Percentiles rank a stretch among this genome's conserved stretches.
Conservation (phyloP, 1,139 yeast species). For the Zygoascus hellenicus region DNA sequence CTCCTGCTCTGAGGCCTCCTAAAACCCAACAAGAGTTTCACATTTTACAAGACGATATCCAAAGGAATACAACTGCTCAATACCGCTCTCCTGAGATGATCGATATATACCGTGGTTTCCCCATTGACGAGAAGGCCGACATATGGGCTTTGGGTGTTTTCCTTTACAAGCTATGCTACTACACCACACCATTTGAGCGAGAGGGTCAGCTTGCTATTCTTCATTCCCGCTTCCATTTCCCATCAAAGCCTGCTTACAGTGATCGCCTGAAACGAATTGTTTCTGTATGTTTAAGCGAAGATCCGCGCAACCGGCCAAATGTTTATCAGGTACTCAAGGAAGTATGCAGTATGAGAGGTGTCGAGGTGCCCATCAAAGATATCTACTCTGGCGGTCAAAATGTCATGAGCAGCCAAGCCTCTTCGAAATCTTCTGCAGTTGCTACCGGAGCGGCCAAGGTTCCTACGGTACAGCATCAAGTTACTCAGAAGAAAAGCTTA, state of each 20-base stretch:
- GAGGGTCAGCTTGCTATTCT: conserved; percentile 65
- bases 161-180: conserved; percentile 84
- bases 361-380: conserved; percentile 47
- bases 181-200: conserved; percentile 86
- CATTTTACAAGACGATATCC: conserved; percentile 70
- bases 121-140: conserved; percentile 91
- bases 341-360: conserved; percentile 51
- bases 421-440: conserved; percentile 3
- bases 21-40: conserved; percentile 59
- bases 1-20: conserved; percentile 62
- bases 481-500: conserved; percentile 12
- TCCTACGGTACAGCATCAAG: conserved; percentile 8
- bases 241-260: conserved; percentile 40
- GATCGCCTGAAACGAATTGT: conserved; percentile 45
- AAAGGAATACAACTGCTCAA: conserved; percentile 95
- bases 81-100: conserved; percentile 96
- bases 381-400: conserved; percentile 18
- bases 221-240: conserved; percentile 56
- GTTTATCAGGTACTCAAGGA: conserved; percentile 76
- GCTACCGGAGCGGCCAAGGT: conserved; percentile 1
- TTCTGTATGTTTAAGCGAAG: conserved; percentile 71
- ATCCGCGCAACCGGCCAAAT: conserved; percentile 79
- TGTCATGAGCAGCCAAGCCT: not conserved
- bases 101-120: conserved; percentile 74
- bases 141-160: conserved; percentile 96